phyloP scores from a whole-genome alignment of 2,329 filamentous ascomycete genomes.

The Lithohypha guttulata region DNA sequence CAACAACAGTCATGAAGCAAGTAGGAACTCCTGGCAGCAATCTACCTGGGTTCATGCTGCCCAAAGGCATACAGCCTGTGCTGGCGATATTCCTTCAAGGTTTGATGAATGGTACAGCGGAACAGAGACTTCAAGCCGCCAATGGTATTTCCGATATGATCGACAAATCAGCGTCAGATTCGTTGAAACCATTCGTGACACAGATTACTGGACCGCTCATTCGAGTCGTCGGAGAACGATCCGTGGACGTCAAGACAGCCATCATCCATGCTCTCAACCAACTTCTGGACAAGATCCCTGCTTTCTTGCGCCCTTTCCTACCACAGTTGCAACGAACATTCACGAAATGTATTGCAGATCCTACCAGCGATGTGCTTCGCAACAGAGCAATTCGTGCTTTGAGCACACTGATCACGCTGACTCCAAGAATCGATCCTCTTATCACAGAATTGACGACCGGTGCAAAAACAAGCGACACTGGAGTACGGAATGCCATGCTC shows the following conservation, averaged over 20 bases:
- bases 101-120: constrained; percentile 87
- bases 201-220: constrained; percentile 97
- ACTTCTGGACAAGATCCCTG: constrained; percentile 88
- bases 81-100: constrained; percentile 95
- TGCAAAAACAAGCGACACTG: constrained; percentile 75
- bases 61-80: constrained; percentile 94
- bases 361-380: constrained; percentile 77
- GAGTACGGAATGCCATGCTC: constrained; percentile 90
- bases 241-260: constrained; percentile 84
- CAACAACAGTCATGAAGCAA: constrained; percentile 72
- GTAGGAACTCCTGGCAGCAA: constrained; percentile 79
- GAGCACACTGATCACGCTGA: constrained; percentile 90
- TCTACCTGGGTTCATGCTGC: constrained; percentile 75
- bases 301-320: constrained; percentile 90
- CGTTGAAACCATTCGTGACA: constrained; percentile 88
- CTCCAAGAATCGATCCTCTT: constrained; percentile 86
- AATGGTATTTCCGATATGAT: constrained; percentile 92
- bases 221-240: constrained; percentile 91
- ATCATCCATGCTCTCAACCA: constrained; percentile 93
- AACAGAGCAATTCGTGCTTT: constrained; percentile 85
- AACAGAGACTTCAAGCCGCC: constrained; percentile 84
- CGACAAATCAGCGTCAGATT: constrained; percentile 77
- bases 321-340: constrained; percentile 95
- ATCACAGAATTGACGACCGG: constrained; percentile 91
- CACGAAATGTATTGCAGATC: constrained; percentile 87